Percentiles rank a stretch among this genome's conserved stretches.
These are phyloP conservation scores for Mucuna pruriens DNA, from an alignment of 306 rosid species.

Conservation along the genomic window DNA sequence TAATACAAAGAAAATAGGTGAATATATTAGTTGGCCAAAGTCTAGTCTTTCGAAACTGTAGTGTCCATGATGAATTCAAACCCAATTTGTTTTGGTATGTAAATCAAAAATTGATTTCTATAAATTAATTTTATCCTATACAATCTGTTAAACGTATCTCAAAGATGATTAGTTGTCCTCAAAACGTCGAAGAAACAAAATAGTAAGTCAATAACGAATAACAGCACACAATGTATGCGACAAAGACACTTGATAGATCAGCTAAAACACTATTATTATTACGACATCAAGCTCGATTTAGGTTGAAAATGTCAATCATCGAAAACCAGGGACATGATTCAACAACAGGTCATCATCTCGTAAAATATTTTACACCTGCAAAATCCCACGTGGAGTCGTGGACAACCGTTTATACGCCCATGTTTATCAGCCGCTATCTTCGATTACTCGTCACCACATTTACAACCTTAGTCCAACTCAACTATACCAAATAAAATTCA, in stretches of 20 bases:
- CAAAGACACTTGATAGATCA: constrained; percentile 27
- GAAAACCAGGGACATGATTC: background rate
- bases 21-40: background rate
- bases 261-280: background rate
- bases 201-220: background rate
- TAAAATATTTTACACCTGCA: background rate
- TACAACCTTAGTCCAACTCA: constrained; percentile 15
- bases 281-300: background rate
- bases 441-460: background rate
- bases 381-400: constrained; percentile 13
- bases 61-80: background rate
- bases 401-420: constrained; percentile 23
- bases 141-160: background rate
- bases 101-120: background rate
- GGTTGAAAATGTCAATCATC: constrained; percentile 1
- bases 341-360: background rate
- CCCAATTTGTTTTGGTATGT: background rate
- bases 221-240: background rate
- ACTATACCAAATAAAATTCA: background rate
- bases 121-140: background rate
- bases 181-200: constrained; percentile 20
- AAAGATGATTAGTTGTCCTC: constrained; percentile 24
- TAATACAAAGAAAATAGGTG: background rate
- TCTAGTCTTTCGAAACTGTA: background rate
- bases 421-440: constrained; percentile 28